Conservation (phyloP, 2,329 filamentous ascomycete species). For the Ilyonectria robusta region DNA sequence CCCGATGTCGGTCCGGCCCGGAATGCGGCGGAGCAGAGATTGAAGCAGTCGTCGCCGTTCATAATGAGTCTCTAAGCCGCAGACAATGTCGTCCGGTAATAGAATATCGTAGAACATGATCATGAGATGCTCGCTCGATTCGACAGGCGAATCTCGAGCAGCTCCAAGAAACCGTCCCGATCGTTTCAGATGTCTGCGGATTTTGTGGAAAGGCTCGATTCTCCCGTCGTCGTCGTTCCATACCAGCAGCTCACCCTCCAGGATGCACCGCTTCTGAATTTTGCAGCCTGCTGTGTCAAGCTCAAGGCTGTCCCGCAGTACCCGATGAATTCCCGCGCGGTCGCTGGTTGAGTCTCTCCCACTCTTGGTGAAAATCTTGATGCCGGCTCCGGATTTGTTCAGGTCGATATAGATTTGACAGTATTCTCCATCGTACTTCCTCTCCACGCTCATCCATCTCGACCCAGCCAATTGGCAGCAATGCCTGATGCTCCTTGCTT, state of each 20-base stretch:
- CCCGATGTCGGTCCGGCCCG: slow-evolving; percentile 10
- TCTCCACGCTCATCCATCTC: background rate
- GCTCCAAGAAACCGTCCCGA: slow-evolving; percentile 62
- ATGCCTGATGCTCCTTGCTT: slow-evolving; percentile 6
- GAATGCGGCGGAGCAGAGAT: slow-evolving; percentile 61
- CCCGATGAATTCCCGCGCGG: slow-evolving; percentile 44
- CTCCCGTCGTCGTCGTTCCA: slow-evolving; percentile 74
- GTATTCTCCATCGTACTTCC: background rate
- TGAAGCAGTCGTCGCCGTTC: background rate
- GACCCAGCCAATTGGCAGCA: background rate
- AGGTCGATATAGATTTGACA: background rate
- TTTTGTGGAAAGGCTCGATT: slow-evolving; percentile 80
- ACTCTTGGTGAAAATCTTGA: background rate
- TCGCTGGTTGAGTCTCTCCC: slow-evolving; percentile 15
- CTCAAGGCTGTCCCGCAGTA: slow-evolving; percentile 72
- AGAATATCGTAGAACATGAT: background rate
- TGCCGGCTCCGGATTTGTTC: background rate
- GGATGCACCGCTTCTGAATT: slow-evolving; percentile 74
- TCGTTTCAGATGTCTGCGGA: slow-evolving; percentile 80
- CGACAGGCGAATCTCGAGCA: background rate
- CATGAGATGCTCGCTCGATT: background rate
- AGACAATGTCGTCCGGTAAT: background rate
- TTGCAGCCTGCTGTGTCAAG: slow-evolving; percentile 70
- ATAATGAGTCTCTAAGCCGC: background rate
- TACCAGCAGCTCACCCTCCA: slow-evolving; percentile 83